Evolutionary conservation across 2,329 filamentous ascomycete species (phyloP), one percentile per base, ranked within the genome.

Genomic region (Polychaeton citri): DNA sequence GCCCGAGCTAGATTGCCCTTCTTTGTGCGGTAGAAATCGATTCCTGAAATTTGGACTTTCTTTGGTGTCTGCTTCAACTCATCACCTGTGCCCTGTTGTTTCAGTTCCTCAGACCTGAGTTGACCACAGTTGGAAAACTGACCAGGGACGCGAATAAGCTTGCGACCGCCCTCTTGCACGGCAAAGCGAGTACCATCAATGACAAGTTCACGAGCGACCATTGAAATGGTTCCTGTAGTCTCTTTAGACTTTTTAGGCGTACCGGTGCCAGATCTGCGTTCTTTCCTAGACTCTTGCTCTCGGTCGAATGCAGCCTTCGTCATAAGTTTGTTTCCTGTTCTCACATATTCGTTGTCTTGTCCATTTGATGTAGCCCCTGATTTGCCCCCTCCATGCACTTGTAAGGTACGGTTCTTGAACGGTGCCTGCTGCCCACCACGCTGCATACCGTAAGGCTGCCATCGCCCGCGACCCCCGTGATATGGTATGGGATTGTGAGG

Each of bases 11-110:
- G 71, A 48, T 93, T 94, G 42, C 86, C 86, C 48, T 79, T 81
- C 57, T 88, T 92, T 59, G 83, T 93, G 46, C 86, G 74, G 50
- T 84, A 71, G 54, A 93, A 94, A 44, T 73, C 76, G 49, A 93
- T 81, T 30, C 84, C 83, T 35, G 80, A 82, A 41, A 93, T 65
- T 5, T 66, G 63, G 28, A 79, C 71, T 43, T 69, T 72, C 59
- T 86, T 90, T 0, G 86, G 86, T 2, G 85, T 92, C 33, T 70
- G 66, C 33, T 42, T 32, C 19, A 34, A 26, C 32, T 39, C 41
- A 8, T 40, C 24, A 10, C 24, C 24, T 43, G 35, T n/a, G n/a
- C n/a, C n/a, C n/a, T n/a, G n/a, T n/a, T n/a, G n/a, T n/a, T n/a
- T n/a, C n/a, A n/a, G n/a, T n/a, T n/a, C n/a, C n/a, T n/a, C n/a